These are phyloP conservation scores for Heritiera fomes DNA, from an alignment of 345 rosid genomes.

Conservation along the genomic window DNA sequence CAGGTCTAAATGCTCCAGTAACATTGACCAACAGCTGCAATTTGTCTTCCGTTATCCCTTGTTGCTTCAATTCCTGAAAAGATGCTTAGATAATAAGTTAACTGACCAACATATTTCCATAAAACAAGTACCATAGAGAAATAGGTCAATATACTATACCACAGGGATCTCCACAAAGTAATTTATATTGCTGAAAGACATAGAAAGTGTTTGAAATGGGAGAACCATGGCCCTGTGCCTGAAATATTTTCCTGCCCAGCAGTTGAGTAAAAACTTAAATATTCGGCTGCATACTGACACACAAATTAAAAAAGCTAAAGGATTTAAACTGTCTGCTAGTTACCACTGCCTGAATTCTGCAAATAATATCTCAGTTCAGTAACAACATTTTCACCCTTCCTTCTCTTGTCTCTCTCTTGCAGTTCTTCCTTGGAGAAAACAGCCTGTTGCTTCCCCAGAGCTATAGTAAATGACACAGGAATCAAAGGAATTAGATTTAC, in stretches of 20 bases:
- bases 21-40: constrained; percentile 79
- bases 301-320: constrained; percentile 19
- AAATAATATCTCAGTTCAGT: constrained; percentile 82
- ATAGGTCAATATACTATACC: constrained; percentile 47
- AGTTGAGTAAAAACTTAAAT: constrained; percentile 19
- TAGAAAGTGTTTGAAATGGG: constrained; percentile 90
- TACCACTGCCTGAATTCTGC: constrained; percentile 73
- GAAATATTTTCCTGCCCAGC: constrained; percentile 73
- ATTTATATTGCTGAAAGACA: constrained; percentile 85
- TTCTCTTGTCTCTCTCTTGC: constrained; percentile 76
- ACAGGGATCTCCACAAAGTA: constrained; percentile 86
- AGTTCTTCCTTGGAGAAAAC: constrained; percentile 90
- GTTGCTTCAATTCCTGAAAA: constrained; percentile 86
- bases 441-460: constrained; percentile 79
- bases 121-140: constrained; percentile 10
- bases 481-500: background rate
- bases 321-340: constrained; percentile 22
- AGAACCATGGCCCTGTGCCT: constrained; percentile 95
- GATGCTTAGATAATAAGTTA: constrained; percentile 23
- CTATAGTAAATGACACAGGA: constrained; percentile 39
- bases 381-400: constrained; percentile 69
- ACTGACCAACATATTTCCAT: constrained; percentile 14
- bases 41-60: constrained; percentile 78
- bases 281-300: constrained; percentile 3
- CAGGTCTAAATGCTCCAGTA: constrained; percentile 93